Base-by-base conservation (phyloP, 208 protist genomes). In the Crithidia bombi region DNA sequence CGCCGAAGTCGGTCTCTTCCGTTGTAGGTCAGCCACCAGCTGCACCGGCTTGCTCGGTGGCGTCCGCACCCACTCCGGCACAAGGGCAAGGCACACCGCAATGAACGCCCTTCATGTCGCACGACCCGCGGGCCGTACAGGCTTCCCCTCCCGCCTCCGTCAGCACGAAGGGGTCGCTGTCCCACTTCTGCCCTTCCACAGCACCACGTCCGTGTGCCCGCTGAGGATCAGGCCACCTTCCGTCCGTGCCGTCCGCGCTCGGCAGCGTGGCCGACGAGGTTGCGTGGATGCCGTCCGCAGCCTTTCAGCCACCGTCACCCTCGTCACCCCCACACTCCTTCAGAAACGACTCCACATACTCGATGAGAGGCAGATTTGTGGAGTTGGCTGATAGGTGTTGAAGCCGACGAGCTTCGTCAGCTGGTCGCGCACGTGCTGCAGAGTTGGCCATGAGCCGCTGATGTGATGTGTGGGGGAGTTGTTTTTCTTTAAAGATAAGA, bases 31-130 rank as follows among this genome's bases (percentile, higher is more conserved):
- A 85, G 79, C n/a, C 32, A 78, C 82, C 57, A 80, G 73, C 67
- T 93, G 84, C 46, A 88, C 75, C 14, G 83, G 81, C 69, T 89
- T 92, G 36, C 41, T 44, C 39, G 72, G 78, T 69, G 78, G 79
- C 66, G 81, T 65, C n/a, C 68, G 54, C 54, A 82, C 68, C 39
- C 81, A 80, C 65, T 79, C 68, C 21, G 82, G 75, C 23, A 67
- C 74, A 9, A 88, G 75, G 2, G 84, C 69, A 12, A 92, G 72
- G 43, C 38, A 55, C 28, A 92, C 79, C 2, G 87, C 83, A 30
- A 92, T 73, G 69, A 92, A 87, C 21, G 73, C 83, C n/a, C 70
- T 92, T 92, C 87, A 89, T 92, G 65, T 92, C 83, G 49, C 81
- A 83, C 43, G 83, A 67, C 30, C 87, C 87, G 17, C 83, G 82